Evolutionary conservation across 257 asterid genomes (phyloP).

Genomic region (Petunia secreta): DNA sequence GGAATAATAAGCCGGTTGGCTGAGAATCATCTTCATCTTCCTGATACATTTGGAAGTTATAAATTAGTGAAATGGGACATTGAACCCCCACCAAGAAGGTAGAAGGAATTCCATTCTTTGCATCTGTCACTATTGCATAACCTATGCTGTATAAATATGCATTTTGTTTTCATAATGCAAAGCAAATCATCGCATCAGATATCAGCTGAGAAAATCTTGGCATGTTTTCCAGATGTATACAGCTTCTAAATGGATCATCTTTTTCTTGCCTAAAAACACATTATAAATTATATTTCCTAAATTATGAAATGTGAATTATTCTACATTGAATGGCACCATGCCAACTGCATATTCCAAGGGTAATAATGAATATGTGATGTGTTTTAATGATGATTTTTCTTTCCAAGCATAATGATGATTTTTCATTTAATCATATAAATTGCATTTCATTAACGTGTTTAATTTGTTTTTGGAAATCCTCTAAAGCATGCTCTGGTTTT

Average conservation of each 20-base stretch:
- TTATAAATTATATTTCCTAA: neutral
- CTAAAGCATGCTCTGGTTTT: neutral
- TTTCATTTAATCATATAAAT: neutral
- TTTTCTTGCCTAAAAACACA: neutral
- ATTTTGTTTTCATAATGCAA: neutral
- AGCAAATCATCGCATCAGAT: neutral
- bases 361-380: neutral
- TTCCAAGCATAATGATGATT: no score
- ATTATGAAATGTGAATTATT: neutral
- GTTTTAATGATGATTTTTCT: no score
- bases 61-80: constrained; percentile 61
- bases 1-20: constrained; percentile 61
- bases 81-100: constrained; percentile 68
- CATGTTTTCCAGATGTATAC: neutral
- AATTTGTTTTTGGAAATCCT: neutral
- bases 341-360: neutral
- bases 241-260: neutral
- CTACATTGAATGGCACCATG: neutral
- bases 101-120: neutral
- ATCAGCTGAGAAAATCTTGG: neutral
- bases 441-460: neutral
- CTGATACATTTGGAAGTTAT: constrained; percentile 76
- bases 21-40: constrained; percentile 58
- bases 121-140: neutral
- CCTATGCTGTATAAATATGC: neutral